Base-by-base conservation (phyloP, 1,139 yeast species). In the Kodamaea derodonti region DNA sequence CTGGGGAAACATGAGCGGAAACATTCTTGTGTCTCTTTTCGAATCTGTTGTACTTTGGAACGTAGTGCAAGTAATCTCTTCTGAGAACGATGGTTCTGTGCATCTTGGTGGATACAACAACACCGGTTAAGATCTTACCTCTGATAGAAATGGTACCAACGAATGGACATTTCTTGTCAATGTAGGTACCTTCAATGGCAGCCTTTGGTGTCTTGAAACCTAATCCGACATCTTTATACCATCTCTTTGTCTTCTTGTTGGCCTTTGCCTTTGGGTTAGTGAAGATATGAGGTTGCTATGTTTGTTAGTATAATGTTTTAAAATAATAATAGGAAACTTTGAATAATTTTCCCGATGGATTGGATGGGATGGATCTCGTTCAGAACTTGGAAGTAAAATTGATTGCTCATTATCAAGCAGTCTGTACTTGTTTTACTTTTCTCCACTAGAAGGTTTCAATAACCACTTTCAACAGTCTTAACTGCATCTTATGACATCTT, bases 1-100 rank as follows among this genome's bases (percentile, higher is more conserved):
- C 98, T 75, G 99, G 99, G 53, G 97, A 90, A 64, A 94, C 87
- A 80, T 92, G 99, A 62, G 97, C 98, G 70, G 99, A 95, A 54
- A 94, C 81, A 83, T 92, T 94, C 94, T 92, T 94, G 87, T 92
- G 99, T 81, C 99, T 90, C 87, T 92, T 92, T 81, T 92, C 99
- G 84, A 88, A 92, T 85, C 99, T 90, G 95, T 90, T 92, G 82
- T 92, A 92, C 85, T 94, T 92, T 74, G 97, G 95, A 72, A 92
- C 84, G 78, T 87, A 94, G 80, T 94, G 99, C 73, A 94, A 87
- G 94, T 94, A 94, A 69, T 92, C 98, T 80, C 99, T 92, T 84
- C 98, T 90, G 79, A 94, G 84, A 72, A 94, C 84, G 76, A 94
- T 84, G 65, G 99, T 94, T 83, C 99, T 94, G 95, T 92, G 98